phyloP scores from a whole-genome alignment of 352 stramenopile genomes.

The Phytophthora tentaculata region DNA sequence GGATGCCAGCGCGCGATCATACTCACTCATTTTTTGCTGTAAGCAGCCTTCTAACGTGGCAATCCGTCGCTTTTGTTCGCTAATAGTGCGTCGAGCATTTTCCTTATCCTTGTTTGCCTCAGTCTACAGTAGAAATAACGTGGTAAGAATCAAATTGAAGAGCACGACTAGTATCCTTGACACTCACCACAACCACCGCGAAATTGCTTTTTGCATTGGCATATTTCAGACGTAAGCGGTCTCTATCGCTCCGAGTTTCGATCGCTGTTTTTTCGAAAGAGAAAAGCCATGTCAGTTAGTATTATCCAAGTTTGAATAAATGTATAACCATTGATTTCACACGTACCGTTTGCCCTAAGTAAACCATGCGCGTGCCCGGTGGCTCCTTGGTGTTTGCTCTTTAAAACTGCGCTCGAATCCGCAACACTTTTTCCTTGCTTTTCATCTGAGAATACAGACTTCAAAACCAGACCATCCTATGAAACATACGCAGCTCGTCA shows the following conservation, averaged over 20 bases:
- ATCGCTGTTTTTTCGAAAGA: conserved; percentile 36
- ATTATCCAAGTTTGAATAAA: neutral
- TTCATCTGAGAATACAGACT: conserved; percentile 62
- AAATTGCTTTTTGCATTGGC: conserved; percentile 85
- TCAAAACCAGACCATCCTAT: conserved; percentile 74
- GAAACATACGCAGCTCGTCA: neutral
- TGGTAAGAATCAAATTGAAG: neutral
- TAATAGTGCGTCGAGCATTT: conserved; percentile 54
- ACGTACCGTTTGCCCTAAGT: conserved; percentile 32
- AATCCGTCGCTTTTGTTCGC: conserved; percentile 62
- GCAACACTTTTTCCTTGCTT: conserved; percentile 3
- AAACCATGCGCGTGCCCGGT: conserved; percentile 22
- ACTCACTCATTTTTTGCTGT: conserved; percentile 64
- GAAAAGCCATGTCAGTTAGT: neutral
- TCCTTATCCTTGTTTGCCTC: conserved; percentile 82
- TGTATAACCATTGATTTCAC: neutral
- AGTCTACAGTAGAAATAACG: conserved; percentile 41
- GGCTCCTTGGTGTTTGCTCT: conserved; percentile 8
- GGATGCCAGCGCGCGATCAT: conserved; percentile 57
- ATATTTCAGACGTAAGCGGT: conserved; percentile 81
- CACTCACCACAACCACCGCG: conserved; percentile 61
- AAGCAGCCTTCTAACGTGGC: conserved; percentile 53
- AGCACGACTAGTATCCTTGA: neutral
- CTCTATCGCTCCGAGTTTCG: conserved; percentile 61
- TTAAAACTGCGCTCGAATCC: conserved; percentile 11